These are phyloP conservation scores for Trichomonas vaginalis DNA, from an alignment of 208 protist genomes.

Conservation along the genomic window DNA sequence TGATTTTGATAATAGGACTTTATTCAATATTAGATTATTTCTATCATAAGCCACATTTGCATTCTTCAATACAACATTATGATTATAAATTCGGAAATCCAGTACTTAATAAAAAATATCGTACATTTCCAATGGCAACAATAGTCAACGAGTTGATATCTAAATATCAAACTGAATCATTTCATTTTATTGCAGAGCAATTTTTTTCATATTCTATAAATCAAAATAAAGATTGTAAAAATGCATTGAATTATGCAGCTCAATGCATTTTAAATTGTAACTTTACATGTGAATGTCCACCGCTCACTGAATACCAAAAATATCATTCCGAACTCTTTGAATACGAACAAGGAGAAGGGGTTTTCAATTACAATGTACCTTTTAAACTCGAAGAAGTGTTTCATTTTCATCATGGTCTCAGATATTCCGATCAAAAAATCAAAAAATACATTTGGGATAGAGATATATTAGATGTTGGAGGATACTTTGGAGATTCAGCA, in stretches of 20 bases:
- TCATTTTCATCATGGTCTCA: not conserved
- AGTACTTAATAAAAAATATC: not conserved
- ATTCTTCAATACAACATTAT: not conserved
- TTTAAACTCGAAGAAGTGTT: not conserved
- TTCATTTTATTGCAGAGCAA: not conserved
- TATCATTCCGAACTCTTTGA: not conserved
- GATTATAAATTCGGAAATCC: not conserved
- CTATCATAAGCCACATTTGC: not conserved
- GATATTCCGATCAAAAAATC: not conserved
- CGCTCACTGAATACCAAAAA: not conserved
- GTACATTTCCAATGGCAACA: not conserved
- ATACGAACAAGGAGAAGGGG: not conserved
- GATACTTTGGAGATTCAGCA: not conserved
- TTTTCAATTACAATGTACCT: not conserved
- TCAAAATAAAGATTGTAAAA: not conserved
- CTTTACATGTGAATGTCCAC: not conserved
- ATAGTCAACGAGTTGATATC: not conserved
- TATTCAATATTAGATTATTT: not conserved
- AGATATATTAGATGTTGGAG: not conserved
- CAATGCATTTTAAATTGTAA: not conserved
- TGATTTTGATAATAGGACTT: not conserved
- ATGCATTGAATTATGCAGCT: not conserved
- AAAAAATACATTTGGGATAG: not conserved
- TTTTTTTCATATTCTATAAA: not conserved
- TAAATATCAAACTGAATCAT: not conserved